phyloP scores from a whole-genome alignment of 306 rosid genomes.

The Pterocarpus macrocarpus region DNA sequence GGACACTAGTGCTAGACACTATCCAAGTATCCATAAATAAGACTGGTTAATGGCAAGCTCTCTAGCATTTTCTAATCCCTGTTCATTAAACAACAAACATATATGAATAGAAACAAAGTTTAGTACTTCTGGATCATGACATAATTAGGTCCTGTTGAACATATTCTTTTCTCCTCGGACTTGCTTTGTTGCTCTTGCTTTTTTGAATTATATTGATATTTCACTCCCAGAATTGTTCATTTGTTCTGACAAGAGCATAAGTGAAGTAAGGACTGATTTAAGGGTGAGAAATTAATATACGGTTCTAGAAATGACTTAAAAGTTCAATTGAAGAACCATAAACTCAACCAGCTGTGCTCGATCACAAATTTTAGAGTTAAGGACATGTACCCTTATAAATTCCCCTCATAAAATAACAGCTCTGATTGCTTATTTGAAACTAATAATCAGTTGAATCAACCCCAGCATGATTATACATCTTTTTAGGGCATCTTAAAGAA shows the following conservation, averaged over 20 bases:
- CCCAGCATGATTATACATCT: too few species aligned
- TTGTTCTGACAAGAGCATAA: not conserved
- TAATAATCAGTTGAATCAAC: not conserved
- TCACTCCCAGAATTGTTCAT: not conserved
- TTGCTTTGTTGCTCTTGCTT: not conserved
- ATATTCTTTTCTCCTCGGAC: not conserved
- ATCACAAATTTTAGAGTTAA: too few species aligned
- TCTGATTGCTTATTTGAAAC: constrained; percentile 10
- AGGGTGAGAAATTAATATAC: not conserved
- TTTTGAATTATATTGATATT: not conserved
- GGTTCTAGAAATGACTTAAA: not conserved
- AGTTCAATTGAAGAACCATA: not conserved
- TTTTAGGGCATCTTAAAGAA: too few species aligned
- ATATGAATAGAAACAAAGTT: constrained; percentile 4
- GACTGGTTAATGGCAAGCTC: not conserved
- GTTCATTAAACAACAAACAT: not conserved
- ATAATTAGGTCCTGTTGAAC: not conserved
- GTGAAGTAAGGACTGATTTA: not conserved
- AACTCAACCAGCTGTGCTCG: not conserved
- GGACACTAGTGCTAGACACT: constrained; percentile 7
- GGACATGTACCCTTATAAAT: not conserved
- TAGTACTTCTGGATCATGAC: not conserved
- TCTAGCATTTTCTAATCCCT: not conserved
- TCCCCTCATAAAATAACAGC: not conserved
- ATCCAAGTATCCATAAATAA: not conserved